Evolutionary conservation across 352 stramenopile species (phyloP).

Genomic region (Phytophthora rubi): DNA sequence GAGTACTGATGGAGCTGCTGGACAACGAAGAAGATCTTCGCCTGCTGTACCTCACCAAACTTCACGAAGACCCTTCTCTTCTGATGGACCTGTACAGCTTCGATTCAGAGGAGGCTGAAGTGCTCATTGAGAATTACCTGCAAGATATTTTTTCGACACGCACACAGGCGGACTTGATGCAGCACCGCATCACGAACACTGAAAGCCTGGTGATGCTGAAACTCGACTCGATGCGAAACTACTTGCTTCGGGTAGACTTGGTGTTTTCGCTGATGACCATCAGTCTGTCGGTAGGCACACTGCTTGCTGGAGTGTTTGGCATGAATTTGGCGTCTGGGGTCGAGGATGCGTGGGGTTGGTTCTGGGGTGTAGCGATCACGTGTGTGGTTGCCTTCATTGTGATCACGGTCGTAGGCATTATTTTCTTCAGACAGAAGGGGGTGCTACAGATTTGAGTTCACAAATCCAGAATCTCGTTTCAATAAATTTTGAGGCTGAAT

Average conservation of each 20-base stretch:
- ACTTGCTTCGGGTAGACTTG: conserved; percentile 73
- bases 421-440: conserved; percentile 73
- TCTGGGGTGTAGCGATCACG: conserved; percentile 60
- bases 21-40: conserved; percentile 74
- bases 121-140: conserved; percentile 81
- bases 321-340: conserved; percentile 76
- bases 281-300: conserved; percentile 66
- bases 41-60: conserved; percentile 71
- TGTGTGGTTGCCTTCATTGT: conserved; percentile 57
- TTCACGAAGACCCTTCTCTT: conserved; percentile 62
- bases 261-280: conserved; percentile 78
- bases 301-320: conserved; percentile 70
- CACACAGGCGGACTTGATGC: conserved; percentile 70
- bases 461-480: conserved; percentile 7
- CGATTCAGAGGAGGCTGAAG: conserved; percentile 78
- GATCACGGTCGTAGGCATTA: conserved; percentile 46
- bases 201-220: conserved; percentile 84
- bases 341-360: conserved; percentile 49
- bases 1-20: conserved; percentile 66
- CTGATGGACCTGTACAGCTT: conserved; percentile 66
- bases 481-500: conserved; percentile 22
- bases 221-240: conserved; percentile 82
- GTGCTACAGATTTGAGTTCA: conserved; percentile 48
- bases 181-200: conserved; percentile 78
- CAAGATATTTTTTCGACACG: conserved; percentile 84